These are phyloP conservation scores for Sugiyamaella castrensis DNA, from an alignment of 1,139 yeast genomes.

Conservation along the genomic window DNA sequence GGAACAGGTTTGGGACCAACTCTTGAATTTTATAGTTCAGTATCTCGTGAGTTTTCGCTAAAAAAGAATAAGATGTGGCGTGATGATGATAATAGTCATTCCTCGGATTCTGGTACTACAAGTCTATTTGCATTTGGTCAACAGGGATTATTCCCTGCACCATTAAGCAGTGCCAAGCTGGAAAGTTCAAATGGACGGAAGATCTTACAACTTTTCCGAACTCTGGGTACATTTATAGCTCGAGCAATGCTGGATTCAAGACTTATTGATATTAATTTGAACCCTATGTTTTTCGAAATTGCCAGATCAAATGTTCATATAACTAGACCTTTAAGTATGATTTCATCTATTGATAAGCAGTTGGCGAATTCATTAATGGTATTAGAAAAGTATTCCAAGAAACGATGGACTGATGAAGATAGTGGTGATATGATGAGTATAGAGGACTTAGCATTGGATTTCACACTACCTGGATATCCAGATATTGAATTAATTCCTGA, in stretches of 20 bases:
- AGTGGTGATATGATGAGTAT: slow-evolving; percentile 44
- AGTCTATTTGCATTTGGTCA: slow-evolving; percentile 45
- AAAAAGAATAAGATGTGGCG: slow-evolving; percentile 71
- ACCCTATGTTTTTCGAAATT: slow-evolving; percentile 57
- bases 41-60: slow-evolving; percentile 69
- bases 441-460: slow-evolving; percentile 57
- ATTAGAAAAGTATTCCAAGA: slow-evolving; percentile 40
- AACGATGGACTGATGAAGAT: slow-evolving; percentile 18
- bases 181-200: slow-evolving; percentile 44
- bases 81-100: slow-evolving; percentile 37
- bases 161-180: slow-evolving; percentile 43
- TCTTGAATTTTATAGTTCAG: slow-evolving; percentile 81
- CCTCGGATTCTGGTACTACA: slow-evolving; percentile 24
- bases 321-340: slow-evolving; percentile 42
- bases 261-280: slow-evolving; percentile 78
- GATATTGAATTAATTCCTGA: slow-evolving; percentile 53
- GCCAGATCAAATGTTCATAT: slow-evolving; percentile 20
- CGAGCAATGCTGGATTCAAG: slow-evolving; percentile 84
- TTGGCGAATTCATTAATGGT: slow-evolving; percentile 60
- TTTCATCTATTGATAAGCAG: slow-evolving; percentile 53
- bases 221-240: slow-evolving; percentile 81
- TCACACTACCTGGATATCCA: slow-evolving; percentile 76
- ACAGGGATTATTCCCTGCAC: slow-evolving; percentile 72
- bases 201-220: slow-evolving; percentile 54
- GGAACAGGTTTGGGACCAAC: slow-evolving; percentile 98